These are phyloP conservation scores for Boletus coccyginus DNA, from an alignment of 768 basidiomycete species.

Conservation along the genomic window DNA sequence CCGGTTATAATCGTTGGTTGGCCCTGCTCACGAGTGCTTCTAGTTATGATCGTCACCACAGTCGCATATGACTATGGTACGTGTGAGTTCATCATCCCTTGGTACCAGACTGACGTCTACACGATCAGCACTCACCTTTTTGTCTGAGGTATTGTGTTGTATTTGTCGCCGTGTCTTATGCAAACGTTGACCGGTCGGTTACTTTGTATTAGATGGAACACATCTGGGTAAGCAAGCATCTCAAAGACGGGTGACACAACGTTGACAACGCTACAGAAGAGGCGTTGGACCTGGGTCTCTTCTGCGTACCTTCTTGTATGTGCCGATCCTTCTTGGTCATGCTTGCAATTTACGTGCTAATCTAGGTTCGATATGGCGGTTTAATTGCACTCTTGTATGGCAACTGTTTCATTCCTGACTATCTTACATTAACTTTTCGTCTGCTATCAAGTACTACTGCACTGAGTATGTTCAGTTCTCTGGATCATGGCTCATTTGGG, in stretches of 20 bases:
- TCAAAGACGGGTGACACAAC: neutral
- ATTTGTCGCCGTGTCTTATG: neutral
- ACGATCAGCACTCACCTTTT: slow-evolving; percentile 5
- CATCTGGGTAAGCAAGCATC: slow-evolving; percentile 4
- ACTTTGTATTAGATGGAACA: neutral
- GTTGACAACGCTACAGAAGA: neutral
- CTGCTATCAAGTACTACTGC: neutral
- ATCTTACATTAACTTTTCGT: neutral
- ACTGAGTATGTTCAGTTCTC: neutral
- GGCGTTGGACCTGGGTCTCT: slow-evolving; percentile 8
- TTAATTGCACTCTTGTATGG: neutral
- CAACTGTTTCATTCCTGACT: neutral
- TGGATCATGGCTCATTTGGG: too few species aligned
- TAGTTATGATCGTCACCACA: neutral
- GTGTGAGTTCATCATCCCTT: neutral
- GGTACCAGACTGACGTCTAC: neutral
- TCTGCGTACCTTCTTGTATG: slow-evolving; percentile 1
- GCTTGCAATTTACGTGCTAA: too few species aligned
- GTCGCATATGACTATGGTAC: slow-evolving; percentile 4
- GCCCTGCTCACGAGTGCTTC: neutral
- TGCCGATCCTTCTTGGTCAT: neutral
- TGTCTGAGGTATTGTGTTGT: neutral
- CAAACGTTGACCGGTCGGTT: neutral
- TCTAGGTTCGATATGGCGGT: slow-evolving; percentile 11
- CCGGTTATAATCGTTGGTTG: neutral